phyloP scores from a whole-genome alignment of 345 rosid species.

The Mercurialis annua region DNA sequence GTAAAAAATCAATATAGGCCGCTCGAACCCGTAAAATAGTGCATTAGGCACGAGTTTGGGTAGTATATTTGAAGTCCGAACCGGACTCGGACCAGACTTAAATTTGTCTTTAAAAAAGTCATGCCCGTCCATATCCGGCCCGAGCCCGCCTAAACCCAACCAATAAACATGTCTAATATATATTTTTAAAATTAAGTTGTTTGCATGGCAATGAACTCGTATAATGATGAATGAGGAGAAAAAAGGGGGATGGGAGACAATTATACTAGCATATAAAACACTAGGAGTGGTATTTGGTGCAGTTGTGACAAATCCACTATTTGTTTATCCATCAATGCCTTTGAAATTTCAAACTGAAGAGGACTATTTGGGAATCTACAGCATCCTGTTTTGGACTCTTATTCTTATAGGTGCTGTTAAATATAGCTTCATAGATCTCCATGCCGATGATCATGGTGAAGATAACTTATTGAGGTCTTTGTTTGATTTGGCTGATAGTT shows the following conservation, averaged over 20 bases:
- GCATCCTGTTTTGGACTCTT: slow-evolving; percentile 71
- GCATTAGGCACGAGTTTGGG: no score
- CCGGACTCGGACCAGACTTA: no score
- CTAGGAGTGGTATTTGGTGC: slow-evolving; percentile 73
- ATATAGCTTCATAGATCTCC: slow-evolving; percentile 48
- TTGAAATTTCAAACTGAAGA: slow-evolving; percentile 54
- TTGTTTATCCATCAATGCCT: slow-evolving; percentile 63
- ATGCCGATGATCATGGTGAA: slow-evolving; percentile 73
- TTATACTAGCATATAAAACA: slow-evolving; percentile 52
- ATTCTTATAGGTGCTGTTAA: slow-evolving; percentile 57
- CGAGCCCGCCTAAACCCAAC: no score
- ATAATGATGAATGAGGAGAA: slow-evolving; percentile 28
- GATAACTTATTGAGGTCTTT: slow-evolving; percentile 23
- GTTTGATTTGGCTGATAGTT: background rate
- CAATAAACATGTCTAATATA: no score
- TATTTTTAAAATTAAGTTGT: background rate
- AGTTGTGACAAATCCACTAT: slow-evolving; percentile 61
- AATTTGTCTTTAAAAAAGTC: no score
- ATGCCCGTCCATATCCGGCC: no score
- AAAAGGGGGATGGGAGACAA: slow-evolving; percentile 32
- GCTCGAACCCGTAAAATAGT: no score
- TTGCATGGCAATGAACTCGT: background rate
- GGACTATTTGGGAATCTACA: slow-evolving; percentile 56
- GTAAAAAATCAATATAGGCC: no score
- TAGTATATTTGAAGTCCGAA: no score